These are phyloP conservation scores for Amphicarpaea edgeworthii DNA, from an alignment of 306 rosid genomes.

Conservation along the genomic window DNA sequence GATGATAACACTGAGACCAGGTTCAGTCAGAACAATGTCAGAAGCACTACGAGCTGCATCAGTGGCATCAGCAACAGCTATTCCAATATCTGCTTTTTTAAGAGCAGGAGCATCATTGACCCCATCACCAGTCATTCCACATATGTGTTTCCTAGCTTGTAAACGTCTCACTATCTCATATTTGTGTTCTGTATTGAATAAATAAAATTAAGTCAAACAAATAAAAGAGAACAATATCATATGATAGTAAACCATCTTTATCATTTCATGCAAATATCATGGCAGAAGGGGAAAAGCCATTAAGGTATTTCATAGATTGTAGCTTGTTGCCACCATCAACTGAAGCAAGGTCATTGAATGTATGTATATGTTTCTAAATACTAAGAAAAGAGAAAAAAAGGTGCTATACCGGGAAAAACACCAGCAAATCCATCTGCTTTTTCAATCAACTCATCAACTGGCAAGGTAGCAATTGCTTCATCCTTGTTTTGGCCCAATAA, in stretches of 20 bases:
- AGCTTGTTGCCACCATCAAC: slow-evolving; percentile 21
- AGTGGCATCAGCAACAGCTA: slow-evolving; percentile 94
- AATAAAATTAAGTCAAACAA: slow-evolving; percentile 24
- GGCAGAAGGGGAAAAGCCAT: background rate
- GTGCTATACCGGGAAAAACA: slow-evolving; percentile 75
- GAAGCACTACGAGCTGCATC: slow-evolving; percentile 94
- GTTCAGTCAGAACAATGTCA: slow-evolving; percentile 88
- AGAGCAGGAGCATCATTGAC: slow-evolving; percentile 94
- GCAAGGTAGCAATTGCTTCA: slow-evolving; percentile 63
- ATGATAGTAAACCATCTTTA: background rate
- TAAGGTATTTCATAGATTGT: slow-evolving; percentile 15
- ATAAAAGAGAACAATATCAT: background rate
- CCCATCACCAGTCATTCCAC: slow-evolving; percentile 95
- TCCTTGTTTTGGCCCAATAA: slow-evolving; percentile 78
- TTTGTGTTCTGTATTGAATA: slow-evolving; percentile 75
- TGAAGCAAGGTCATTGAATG: slow-evolving; percentile 14
- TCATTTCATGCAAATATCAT: slow-evolving; percentile 28
- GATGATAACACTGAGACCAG: slow-evolving; percentile 86
- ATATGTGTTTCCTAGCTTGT: slow-evolving; percentile 82
- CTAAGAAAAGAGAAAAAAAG: slow-evolving; percentile 5
- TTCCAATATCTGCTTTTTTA: slow-evolving; percentile 88
- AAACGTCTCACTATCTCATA: slow-evolving; percentile 81
- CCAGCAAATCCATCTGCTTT: slow-evolving; percentile 93
- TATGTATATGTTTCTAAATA: background rate
- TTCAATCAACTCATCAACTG: slow-evolving; percentile 87